phyloP scores from a whole-genome alignment of 2,329 filamentous ascomycete genomes.

The Stemphylium lycopersici region DNA sequence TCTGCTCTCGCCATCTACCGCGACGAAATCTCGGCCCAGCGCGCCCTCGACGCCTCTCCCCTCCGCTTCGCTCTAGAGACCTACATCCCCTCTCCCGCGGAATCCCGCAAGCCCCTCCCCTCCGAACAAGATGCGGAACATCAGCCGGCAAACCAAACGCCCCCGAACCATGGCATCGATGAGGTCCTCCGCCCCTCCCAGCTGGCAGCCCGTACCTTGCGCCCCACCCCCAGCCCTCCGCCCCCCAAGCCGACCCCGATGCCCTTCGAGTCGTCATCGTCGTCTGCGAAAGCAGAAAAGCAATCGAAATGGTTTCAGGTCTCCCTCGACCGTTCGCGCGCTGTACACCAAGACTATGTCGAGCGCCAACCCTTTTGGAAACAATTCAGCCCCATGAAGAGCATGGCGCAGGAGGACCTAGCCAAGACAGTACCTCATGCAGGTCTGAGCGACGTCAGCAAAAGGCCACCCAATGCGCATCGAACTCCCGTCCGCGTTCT shows the following conservation, averaged over 20 bases:
- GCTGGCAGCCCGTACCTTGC: slow-evolving; percentile 24
- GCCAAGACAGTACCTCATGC: slow-evolving; percentile 47
- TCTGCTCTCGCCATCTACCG: slow-evolving; percentile 55
- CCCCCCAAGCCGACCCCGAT: slow-evolving; percentile 18
- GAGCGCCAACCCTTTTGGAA: slow-evolving; percentile 46
- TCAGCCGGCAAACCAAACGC: neutral
- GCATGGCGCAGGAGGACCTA: slow-evolving; percentile 48
- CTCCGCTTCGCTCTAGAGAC: slow-evolving; percentile 55
- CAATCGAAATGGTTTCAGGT: slow-evolving; percentile 51
- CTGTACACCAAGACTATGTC: slow-evolving; percentile 51
- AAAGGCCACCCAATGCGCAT: slow-evolving; percentile 41
- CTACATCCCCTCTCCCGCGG: slow-evolving; percentile 2
- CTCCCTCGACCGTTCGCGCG: slow-evolving; percentile 46
- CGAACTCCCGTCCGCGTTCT: slow-evolving; percentile 42
- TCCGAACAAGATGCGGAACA: slow-evolving; percentile 21
- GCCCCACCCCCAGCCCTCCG: slow-evolving; percentile 7
- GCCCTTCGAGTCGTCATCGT: slow-evolving; percentile 29
- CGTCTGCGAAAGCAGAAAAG: slow-evolving; percentile 7
- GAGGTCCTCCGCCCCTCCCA: slow-evolving; percentile 40
- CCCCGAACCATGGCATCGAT: slow-evolving; percentile 30
- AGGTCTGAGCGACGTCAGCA: slow-evolving; percentile 51
- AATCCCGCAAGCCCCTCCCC: neutral
- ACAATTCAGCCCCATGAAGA: slow-evolving; percentile 40
- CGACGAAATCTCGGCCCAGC: slow-evolving; percentile 48
- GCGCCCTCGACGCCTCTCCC: slow-evolving; percentile 53